Conservation (phyloP, 495 filamentous ascomycete species). For the Neurospora sp. region DNA sequence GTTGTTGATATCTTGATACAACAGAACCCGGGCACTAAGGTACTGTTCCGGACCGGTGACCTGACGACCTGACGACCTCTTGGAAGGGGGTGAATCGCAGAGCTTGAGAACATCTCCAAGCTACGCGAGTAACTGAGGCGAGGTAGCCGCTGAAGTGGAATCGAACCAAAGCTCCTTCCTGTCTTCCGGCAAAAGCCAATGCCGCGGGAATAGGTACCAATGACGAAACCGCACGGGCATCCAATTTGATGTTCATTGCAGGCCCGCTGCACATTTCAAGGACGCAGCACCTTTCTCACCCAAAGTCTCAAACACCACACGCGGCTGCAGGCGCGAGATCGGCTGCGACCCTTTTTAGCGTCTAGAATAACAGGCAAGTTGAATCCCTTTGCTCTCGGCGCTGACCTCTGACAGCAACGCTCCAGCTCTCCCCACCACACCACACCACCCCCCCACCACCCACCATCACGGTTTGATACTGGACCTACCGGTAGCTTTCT, state of each 20-base stretch:
- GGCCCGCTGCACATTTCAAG: not conserved
- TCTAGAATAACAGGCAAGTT: not conserved
- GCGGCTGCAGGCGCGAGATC: slow-evolving; percentile 26
- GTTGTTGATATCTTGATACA: not conserved
- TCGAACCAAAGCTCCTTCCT: not conserved
- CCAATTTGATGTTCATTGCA: not conserved
- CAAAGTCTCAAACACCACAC: slow-evolving; percentile 6
- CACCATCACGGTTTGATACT: not conserved
- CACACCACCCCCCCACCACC: not conserved
- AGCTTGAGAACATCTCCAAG: not conserved
- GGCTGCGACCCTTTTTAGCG: slow-evolving; percentile 11
- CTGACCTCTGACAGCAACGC: not conserved
- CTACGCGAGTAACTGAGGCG: not conserved
- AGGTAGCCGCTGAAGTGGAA: not conserved
- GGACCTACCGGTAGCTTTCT: slow-evolving; percentile 1
- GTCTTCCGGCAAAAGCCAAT: not conserved
- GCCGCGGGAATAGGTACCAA: not conserved
- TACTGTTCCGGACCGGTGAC: not conserved
- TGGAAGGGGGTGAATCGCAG: not conserved
- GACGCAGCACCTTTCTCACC: not conserved
- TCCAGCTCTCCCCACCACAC: slow-evolving; percentile 2
- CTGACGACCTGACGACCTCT: not conserved
- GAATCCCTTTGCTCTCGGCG: not conserved
- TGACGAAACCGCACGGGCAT: not conserved
- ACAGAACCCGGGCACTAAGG: not conserved